Base-by-base conservation (phyloP, 2,329 filamentous ascomycete species). In the Calonectria montana region DNA sequence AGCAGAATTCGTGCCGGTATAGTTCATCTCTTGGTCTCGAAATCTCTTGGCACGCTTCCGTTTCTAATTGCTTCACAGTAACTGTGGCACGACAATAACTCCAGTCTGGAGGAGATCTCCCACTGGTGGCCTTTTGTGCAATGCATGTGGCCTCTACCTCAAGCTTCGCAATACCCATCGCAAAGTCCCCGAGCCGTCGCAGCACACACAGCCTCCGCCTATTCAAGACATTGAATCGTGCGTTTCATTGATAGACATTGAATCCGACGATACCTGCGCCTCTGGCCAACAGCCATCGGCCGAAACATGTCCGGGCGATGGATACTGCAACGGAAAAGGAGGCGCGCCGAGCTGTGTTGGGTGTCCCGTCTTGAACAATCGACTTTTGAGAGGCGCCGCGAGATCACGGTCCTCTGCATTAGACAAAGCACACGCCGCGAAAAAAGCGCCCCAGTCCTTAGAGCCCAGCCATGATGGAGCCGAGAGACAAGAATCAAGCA, bases 31-130 rank as follows among this genome's bases (percentile, higher is more conserved):
- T 45, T 31, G 23, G 25, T 37, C 29, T 29, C 41, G 2, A 45
- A 21, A 45, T 45, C 41, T 45, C 41, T 45, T 21, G 16, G 16
- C 47, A 8, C 12, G 25, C 23, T 27, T 27, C 16, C 21, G 10
- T 27, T 43, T 29, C 35, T 41, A 21, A n/a, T 61, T 25, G 3
- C 16, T 41, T 27, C 10, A 37, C 18, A 62, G 57, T 2, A 62
- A 62, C 16, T 62, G 57, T 21, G 57, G 13, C 12, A 62, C 57
- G 4, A 62, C 57, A 3, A 25, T 41, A n/a, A 62, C 57, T 29
- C 57, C 57, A 9, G 37, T 62, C 18, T 62, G 57, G 57, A 62
- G 57, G 23, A 62, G 57, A 21, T 62, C 57, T 18, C 57, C 57
- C 3, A 62, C 57, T 4, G 57, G 57, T 2, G 57, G 35, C 13